Base-by-base conservation (phyloP, 495 filamentous ascomycete species). In the Penicillium turbatum region DNA sequence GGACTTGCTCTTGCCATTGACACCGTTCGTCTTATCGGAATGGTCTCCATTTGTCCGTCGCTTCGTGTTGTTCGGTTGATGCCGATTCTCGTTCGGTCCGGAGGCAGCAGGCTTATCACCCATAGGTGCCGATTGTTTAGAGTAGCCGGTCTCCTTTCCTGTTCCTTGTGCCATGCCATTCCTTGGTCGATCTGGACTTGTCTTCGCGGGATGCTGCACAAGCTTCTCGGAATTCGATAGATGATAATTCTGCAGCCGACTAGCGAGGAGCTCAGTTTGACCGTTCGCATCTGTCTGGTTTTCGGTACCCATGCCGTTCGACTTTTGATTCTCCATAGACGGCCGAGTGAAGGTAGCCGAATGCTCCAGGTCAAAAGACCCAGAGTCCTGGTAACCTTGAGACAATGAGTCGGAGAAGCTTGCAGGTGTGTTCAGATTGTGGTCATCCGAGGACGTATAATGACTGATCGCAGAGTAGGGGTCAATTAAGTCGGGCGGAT, bases 351-450 rank as follows among this genome's bases (percentile, higher is more conserved):
- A 68, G 9, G 62, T 67, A 2, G 59, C 46, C 12, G 55, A 42
- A 17, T 64, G 66, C 11, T 72, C 74, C 48, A 68, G 62, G n/a
- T 77, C 73, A 21, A 70, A 68, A 0, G 70, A 65, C 7, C 60
- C 64, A 17, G 55, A 63, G 21, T 77, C 72, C 40, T 72, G 72
- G 35, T 66, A 67, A 54, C 72, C 73, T 48, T 71, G 69, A 17
- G 71, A 73, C 31, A 74, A 57, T 0, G 72, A 66, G 53, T 79
- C 76, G 2, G 73, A 74, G 13, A 66, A 63, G 46, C 72, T 75
- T 45, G 72, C 70, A 48, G 70, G 68, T 2, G 71, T 70, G 35
- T 77, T 72, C 29, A 64, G 67, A 35, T 63, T 72, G 32, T 67
- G 66, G 19, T 72, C 72, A 60, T 77, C 74, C 13, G 74, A 74